Conservation (phyloP, 2,329 filamentous ascomycete genomes). For the Fusarium sp. region DNA sequence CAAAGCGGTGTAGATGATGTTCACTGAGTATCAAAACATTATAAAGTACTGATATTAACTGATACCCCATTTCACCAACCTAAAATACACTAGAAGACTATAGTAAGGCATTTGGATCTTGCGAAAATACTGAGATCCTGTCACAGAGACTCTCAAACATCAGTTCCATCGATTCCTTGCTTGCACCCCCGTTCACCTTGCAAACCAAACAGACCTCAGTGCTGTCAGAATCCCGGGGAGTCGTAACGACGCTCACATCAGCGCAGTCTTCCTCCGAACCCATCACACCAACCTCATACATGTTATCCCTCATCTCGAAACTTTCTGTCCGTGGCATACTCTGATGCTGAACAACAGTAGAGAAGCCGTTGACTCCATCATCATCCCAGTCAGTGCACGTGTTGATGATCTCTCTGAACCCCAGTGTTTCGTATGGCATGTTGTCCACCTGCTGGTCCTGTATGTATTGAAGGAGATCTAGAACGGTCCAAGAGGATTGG, state of each 20-base stretch:
- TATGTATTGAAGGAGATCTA: constrained; percentile 49
- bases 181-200: background rate
- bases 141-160: constrained; percentile 21
- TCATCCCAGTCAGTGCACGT: constrained; percentile 37
- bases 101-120: background rate
- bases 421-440: constrained; percentile 37
- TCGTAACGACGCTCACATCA: constrained; percentile 37
- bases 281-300: constrained; percentile 29
- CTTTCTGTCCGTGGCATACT: constrained; percentile 27
- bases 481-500: constrained; percentile 41
- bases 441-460: constrained; percentile 51
- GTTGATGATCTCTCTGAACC: constrained; percentile 36
- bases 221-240: constrained; percentile 9
- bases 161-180: background rate
- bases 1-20: no score
- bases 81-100: background rate
- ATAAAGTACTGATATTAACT: no score
- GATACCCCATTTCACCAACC: fast-evolving
- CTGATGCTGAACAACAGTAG: constrained; percentile 39
- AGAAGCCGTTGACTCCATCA: constrained; percentile 24
- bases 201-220: constrained; percentile 35
- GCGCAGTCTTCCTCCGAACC: constrained; percentile 30
- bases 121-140: constrained; percentile 10
- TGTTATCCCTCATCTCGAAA: constrained; percentile 22
- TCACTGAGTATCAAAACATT: no score